Percentiles rank a stretch among this genome's conserved stretches.
Evolutionary conservation across 2,329 filamentous ascomycete genomes (phyloP).

Genomic region (Curvularia spicifera): DNA sequence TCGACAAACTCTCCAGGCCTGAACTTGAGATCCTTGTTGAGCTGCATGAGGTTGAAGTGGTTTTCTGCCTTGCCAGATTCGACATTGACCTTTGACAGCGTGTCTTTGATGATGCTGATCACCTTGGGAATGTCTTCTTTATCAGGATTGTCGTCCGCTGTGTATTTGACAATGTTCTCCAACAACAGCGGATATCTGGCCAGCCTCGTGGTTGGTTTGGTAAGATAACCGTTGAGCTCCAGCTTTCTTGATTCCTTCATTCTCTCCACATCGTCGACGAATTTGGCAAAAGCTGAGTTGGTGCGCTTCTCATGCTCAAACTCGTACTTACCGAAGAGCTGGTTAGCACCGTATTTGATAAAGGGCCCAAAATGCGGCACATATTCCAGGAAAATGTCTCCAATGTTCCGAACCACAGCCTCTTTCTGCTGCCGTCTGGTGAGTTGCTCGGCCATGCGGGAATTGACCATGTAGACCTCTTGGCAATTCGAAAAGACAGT

Average conservation of each 20-base stretch:
- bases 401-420: constrained; percentile 85
- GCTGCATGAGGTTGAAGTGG: constrained; percentile 89
- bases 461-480: constrained; percentile 92
- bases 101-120: constrained; percentile 82
- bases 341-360: constrained; percentile 93
- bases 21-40: constrained; percentile 93
- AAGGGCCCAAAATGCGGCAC: constrained; percentile 94
- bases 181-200: constrained; percentile 91
- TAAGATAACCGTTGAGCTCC: constrained; percentile 95
- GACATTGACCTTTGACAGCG: constrained; percentile 85
- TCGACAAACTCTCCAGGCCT: constrained; percentile 89
- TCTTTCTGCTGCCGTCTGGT: constrained; percentile 89
- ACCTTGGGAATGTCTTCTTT: constrained; percentile 92
- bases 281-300: constrained; percentile 84
- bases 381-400: constrained; percentile 92
- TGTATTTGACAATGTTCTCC: constrained; percentile 91
- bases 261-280: constrained; percentile 95
- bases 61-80: constrained; percentile 98
- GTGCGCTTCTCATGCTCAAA: constrained; percentile 94
- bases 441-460: constrained; percentile 82
- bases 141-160: constrained; percentile 85
- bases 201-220: constrained; percentile 93
- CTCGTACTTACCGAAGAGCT: constrained; percentile 95
- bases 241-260: constrained; percentile 96
- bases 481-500: constrained; percentile 96